These are phyloP conservation scores for Kwoniella sp. DNA, from an alignment of 768 basidiomycete species.

Conservation along the genomic window DNA sequence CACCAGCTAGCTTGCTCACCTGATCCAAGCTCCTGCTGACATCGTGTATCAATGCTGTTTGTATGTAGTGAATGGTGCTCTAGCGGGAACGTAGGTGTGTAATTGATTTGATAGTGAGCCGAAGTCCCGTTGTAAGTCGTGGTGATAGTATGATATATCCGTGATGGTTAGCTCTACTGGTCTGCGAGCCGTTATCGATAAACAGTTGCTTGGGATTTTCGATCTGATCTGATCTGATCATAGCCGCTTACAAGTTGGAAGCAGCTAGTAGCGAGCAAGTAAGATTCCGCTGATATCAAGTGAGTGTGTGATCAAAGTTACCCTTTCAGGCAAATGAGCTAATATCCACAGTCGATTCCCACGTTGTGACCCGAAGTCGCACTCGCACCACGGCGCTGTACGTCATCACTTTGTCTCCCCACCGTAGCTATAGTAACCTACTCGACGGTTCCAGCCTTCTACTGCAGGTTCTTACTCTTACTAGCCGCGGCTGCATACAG, in stretches of 20 bases:
- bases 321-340: neutral
- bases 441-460: no score
- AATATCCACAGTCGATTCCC: neutral
- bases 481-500: no score
- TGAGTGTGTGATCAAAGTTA: neutral
- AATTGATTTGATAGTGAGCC: conserved; percentile 5
- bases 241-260: neutral
- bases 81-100: no score
- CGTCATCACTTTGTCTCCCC: neutral
- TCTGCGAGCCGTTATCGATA: neutral
- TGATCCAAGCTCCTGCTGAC: conserved; percentile 24
- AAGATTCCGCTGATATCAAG: conserved; percentile 2
- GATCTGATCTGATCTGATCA: conserved; percentile 1
- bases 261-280: neutral
- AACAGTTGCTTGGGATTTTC: neutral
- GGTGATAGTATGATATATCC: no score
- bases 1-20: neutral
- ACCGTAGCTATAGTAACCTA: neutral
- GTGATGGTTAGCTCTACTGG: no score
- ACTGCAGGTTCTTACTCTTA: no score
- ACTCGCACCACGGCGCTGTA: neutral
- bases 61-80: no score
- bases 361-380: neutral
- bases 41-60: neutral
- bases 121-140: no score